These are phyloP conservation scores for Penicillium paradoxum DNA, from an alignment of 495 filamentous ascomycete species.

Conservation along the genomic window DNA sequence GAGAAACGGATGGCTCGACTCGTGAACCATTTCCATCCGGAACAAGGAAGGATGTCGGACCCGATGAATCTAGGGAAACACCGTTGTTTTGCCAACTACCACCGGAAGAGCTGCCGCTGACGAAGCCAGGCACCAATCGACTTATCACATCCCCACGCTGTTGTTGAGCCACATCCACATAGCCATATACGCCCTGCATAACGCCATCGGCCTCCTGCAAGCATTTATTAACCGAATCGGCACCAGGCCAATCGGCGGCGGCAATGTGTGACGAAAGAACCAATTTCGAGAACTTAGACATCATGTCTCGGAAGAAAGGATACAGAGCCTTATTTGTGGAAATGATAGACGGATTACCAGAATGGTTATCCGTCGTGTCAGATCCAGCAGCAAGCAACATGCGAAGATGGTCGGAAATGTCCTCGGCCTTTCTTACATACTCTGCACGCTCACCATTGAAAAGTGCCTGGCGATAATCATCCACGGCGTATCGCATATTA, in stretches of 20 bases:
- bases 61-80: constrained; percentile 60
- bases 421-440: constrained; percentile 87
- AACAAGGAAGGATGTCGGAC: constrained; percentile 74
- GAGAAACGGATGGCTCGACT: constrained; percentile 62
- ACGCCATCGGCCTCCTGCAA: constrained; percentile 94
- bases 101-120: constrained; percentile 71
- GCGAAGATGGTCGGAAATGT: constrained; percentile 93
- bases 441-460: constrained; percentile 74
- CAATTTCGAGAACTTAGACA: constrained; percentile 98
- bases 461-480: constrained; percentile 81
- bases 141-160: constrained; percentile 86
- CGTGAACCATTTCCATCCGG: constrained; percentile 67
- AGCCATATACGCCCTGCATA: constrained; percentile 85
- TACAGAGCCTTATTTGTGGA: constrained; percentile 94
- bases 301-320: constrained; percentile 97
- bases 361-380: constrained; percentile 96
- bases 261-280: constrained; percentile 98
- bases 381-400: constrained; percentile 92
- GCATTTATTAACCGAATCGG: constrained; percentile 88
- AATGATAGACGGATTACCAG: constrained; percentile 97
- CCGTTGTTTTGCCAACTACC: constrained; percentile 95
- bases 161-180: constrained; percentile 88
- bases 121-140: constrained; percentile 86
- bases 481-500: constrained; percentile 84
- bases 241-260: constrained; percentile 81